Percentiles rank a stretch among this genome's conserved stretches.
These are phyloP conservation scores for Panaeolus papilionaceus DNA, from an alignment of 768 basidiomycete genomes.

Conservation along the genomic window DNA sequence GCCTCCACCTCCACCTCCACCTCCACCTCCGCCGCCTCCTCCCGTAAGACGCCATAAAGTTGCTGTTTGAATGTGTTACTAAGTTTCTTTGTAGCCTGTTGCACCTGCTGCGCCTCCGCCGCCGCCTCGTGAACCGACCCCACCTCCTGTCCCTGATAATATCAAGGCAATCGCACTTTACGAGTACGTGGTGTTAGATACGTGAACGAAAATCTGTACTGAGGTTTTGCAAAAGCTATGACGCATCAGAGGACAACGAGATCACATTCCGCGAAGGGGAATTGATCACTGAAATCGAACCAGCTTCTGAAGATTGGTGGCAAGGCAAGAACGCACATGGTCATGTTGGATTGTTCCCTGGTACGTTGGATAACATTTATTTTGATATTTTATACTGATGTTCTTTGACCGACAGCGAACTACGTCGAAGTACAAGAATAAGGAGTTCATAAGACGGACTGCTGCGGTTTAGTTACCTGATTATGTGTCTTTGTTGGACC, in stretches of 20 bases:
- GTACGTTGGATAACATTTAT: slow-evolving; percentile 42
- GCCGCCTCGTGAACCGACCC: slow-evolving; percentile 55
- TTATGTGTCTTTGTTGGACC: slow-evolving; percentile 7
- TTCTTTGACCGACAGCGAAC: slow-evolving; percentile 35
- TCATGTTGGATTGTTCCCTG: slow-evolving; percentile 75
- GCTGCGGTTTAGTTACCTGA: slow-evolving; percentile 12
- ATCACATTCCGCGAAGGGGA: slow-evolving; percentile 87
- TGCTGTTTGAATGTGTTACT: not conserved
- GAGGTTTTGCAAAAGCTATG: slow-evolving; percentile 63
- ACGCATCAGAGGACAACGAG: slow-evolving; percentile 92
- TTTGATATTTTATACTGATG: slow-evolving; percentile 9
- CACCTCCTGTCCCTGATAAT: slow-evolving; percentile 56
- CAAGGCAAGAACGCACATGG: slow-evolving; percentile 65
- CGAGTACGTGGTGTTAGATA: slow-evolving; percentile 54
- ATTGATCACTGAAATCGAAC: slow-evolving; percentile 77
- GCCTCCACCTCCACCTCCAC: slow-evolving; percentile 61
- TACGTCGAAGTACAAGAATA: slow-evolving; percentile 45
- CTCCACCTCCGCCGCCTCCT: slow-evolving; percentile 62
- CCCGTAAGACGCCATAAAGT: slow-evolving; percentile 39
- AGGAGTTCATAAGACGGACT: slow-evolving; percentile 16
- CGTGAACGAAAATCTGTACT: not conserved
- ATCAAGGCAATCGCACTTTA: slow-evolving; percentile 70
- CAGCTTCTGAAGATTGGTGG: slow-evolving; percentile 92
- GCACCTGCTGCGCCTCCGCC: slow-evolving; percentile 50
- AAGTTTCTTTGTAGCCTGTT: slow-evolving; percentile 27